A percentile compares a stretch with the other conserved stretches of the same genome.
phyloP scores from a whole-genome alignment of 2,329 filamentous ascomycete genomes.

The Botrytis paeoniae region DNA sequence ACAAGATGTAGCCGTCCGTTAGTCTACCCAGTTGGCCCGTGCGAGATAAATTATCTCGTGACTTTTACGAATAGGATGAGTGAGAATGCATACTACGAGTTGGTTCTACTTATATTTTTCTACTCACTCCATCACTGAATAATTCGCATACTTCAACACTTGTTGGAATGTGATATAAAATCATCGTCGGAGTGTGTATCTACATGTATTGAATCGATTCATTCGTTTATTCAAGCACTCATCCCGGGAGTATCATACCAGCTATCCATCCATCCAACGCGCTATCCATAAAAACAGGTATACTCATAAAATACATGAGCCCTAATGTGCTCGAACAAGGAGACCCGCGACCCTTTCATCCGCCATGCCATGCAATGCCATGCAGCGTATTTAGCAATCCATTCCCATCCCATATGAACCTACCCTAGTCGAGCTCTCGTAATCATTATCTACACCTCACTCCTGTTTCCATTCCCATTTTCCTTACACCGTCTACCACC shows the following conservation, averaged over 20 bases:
- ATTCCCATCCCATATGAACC: slow-evolving; percentile 1
- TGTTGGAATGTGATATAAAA: not conserved
- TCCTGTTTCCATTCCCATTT: not conserved
- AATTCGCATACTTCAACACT: not conserved
- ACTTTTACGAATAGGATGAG: not conserved
- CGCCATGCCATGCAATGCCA: not conserved
- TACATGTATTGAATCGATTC: not conserved
- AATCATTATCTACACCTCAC: slow-evolving; percentile 13
- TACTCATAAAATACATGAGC: not conserved
- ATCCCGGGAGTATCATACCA: slow-evolving; percentile 6
- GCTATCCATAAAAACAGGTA: not conserved
- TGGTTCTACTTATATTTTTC: not conserved
- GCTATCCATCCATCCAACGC: not conserved
- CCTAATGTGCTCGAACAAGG: not conserved
- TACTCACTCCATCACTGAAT: not conserved
- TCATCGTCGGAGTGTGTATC: not conserved
- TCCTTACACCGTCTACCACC: too few species aligned
- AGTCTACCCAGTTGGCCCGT: not conserved
- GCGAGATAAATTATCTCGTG: not conserved
- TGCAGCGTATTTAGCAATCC: not conserved
- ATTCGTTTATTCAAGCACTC: not conserved
- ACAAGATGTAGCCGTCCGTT: not conserved
- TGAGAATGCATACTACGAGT: not conserved
- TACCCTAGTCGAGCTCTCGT: not conserved
- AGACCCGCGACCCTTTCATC: not conserved